phyloP scores from a whole-genome alignment of 2,329 filamentous ascomycete species.

The Fusarium musae region DNA sequence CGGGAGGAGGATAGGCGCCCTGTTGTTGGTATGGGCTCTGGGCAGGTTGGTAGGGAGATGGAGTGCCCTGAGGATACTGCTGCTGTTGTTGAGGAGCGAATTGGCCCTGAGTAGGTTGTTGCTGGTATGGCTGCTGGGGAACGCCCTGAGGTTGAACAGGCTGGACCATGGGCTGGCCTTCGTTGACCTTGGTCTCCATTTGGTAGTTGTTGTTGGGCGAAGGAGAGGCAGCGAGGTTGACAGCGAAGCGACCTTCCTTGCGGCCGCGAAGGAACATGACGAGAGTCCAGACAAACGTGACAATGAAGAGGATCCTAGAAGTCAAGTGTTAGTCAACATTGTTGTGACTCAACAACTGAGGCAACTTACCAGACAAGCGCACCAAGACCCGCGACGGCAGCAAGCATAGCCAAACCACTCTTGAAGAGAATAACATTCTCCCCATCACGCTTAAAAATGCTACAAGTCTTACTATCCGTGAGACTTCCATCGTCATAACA shows the following conservation, averaged over 20 bases:
- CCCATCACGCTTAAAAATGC: conserved; percentile 37
- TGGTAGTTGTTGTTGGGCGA: conserved; percentile 44
- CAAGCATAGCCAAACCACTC: conserved; percentile 50
- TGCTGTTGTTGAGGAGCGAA: conserved; percentile 21
- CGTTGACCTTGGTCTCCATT: conserved; percentile 50
- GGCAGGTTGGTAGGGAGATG: conserved; percentile 33
- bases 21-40: conserved; percentile 47
- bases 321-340: neutral
- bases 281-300: conserved; percentile 51
- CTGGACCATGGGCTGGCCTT: conserved; percentile 39
- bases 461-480: conserved; percentile 53
- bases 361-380: conserved; percentile 55
- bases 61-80: conserved; percentile 22
- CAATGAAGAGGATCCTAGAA: conserved; percentile 53
- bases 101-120: conserved; percentile 18
- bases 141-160: conserved; percentile 23
- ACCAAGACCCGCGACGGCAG: conserved; percentile 56
- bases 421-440: conserved; percentile 49
- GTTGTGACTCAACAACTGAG: fast-evolving
- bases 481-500: conserved; percentile 54
- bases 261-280: conserved; percentile 51
- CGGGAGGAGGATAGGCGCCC: conserved; percentile 41
- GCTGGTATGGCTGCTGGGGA: conserved; percentile 41
- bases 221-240: conserved; percentile 19
- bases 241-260: conserved; percentile 51